Percentiles rank a stretch among this genome's conserved stretches.
phyloP scores from a whole-genome alignment of 495 filamentous ascomycete genomes.

The Aspergillus homomorphus region DNA sequence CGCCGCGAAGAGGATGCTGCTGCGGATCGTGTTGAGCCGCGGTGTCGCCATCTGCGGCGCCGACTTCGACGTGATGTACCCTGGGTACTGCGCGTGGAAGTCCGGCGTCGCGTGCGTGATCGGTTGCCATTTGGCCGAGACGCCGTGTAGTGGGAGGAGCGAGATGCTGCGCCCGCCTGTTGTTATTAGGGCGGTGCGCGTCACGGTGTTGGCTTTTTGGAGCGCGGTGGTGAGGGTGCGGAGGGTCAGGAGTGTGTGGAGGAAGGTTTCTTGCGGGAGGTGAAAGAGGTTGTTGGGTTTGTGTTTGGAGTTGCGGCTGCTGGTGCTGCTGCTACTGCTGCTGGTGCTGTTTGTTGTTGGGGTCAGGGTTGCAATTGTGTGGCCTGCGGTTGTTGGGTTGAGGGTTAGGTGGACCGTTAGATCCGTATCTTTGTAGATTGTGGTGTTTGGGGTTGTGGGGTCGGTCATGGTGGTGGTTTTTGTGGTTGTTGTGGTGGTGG shows the following conservation, averaged over 20 bases:
- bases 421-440: constrained; percentile 1
- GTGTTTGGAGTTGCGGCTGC: too few species aligned
- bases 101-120: background rate
- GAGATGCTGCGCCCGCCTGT: constrained; percentile 1
- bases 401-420: constrained; percentile 3
- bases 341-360: background rate
- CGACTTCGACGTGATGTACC: constrained; percentile 5
- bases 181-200: constrained; percentile 8
- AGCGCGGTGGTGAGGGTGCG: background rate
- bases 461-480: background rate
- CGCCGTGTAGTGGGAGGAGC: constrained; percentile 7
- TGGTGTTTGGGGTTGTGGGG: constrained; percentile 5
- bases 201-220: background rate
- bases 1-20: background rate
- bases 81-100: constrained; percentile 2
- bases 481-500: background rate
- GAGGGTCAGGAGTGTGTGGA: background rate
- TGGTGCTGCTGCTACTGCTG: too few species aligned
- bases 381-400: constrained; percentile 5
- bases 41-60: constrained; percentile 1
- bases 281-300: constrained; percentile 1
- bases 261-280: constrained; percentile 1
- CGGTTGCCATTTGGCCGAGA: background rate
- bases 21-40: background rate
- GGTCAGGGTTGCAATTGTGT: constrained; percentile 8